Base-by-base conservation (phyloP, 768 basidiomycete species). In the Termitomyces sp. region DNA sequence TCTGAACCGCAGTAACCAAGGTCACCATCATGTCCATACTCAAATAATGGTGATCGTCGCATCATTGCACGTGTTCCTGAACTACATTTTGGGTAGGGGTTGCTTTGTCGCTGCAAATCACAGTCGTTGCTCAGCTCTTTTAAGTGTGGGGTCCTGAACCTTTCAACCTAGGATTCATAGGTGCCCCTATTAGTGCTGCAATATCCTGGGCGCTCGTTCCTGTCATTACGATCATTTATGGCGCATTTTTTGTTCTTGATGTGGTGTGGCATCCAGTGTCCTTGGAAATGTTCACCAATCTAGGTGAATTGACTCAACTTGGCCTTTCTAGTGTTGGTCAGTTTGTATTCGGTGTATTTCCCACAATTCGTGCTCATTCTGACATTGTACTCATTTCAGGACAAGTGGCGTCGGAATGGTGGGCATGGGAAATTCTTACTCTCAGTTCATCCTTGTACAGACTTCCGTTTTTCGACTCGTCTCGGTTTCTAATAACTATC, bases 181-280 rank as follows among this genome's bases (percentile, higher is more conserved):
- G 96, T 14, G 95, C 94, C 3, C 95, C 96, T 0, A 76, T 98
- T 10, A 88, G 94, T 0, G 91, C 92, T 1, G 84, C 89, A 0
- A 78, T 95, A 50, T 89, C 89, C 12, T 89, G 91, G 73, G 94
- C 91, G 66, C 75, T 95, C 16, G 84, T 93, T 40, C 75, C 83
- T 0, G 54, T 81, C 42, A 63, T 79, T 42, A 88, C 83, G 3
- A 71, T 89, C 46, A 46, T 78, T 40, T 91, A 89, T 57, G 87
- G 82, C 9, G 67, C 83, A 17, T 79, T 76, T 63, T 83, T 78
- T 64, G 75, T 80, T 5, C 70, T 89, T 71, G 56, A 72, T 14
- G 87, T 82, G 7, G 47, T 93, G 0, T 97, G 94, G 93, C 79
- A 86, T 60, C 92, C 91, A 0, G 64, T 91, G 32, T 79, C 79